Evolutionary conservation across 208 protist genomes (phyloP).

Genomic region (Acanthamoeba sp.): DNA sequence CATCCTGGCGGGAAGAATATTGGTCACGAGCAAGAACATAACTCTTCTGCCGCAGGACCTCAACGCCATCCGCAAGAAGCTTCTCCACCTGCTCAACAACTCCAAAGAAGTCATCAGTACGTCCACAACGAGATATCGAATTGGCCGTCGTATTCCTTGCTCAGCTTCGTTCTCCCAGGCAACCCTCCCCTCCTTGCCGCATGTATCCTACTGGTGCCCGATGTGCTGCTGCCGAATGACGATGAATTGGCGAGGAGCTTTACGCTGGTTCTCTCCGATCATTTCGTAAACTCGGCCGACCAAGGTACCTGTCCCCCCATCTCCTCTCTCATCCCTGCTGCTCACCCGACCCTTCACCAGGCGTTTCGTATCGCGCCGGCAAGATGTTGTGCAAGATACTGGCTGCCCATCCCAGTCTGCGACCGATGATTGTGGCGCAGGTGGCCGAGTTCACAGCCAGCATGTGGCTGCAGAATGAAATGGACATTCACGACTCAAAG

Average conservation of each 20-base stretch:
- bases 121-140: neutral
- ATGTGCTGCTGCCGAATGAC: constrained; percentile 53
- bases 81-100: constrained; percentile 69
- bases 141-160: neutral
- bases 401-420: constrained; percentile 12
- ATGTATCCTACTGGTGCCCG: constrained; percentile 43
- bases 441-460: constrained; percentile 63
- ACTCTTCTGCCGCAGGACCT: constrained; percentile 53
- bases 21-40: constrained; percentile 35
- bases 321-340: neutral
- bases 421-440: constrained; percentile 59
- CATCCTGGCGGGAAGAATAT: neutral
- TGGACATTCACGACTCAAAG: constrained; percentile 70
- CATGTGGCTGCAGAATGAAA: constrained; percentile 58
- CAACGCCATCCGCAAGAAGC: constrained; percentile 73
- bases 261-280: constrained; percentile 12
- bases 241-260: constrained; percentile 71
- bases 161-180: neutral
- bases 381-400: constrained; percentile 61
- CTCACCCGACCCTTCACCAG: neutral
- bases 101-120: constrained; percentile 71
- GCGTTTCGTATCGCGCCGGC: constrained; percentile 55
- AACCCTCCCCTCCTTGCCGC: constrained; percentile 52
- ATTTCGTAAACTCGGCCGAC: constrained; percentile 72
- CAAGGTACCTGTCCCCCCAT: too few species aligned